Percentiles rank a stretch among this genome's conserved stretches.
Conservation (phyloP, 345 rosid species). For the Brassica rapa region DNA sequence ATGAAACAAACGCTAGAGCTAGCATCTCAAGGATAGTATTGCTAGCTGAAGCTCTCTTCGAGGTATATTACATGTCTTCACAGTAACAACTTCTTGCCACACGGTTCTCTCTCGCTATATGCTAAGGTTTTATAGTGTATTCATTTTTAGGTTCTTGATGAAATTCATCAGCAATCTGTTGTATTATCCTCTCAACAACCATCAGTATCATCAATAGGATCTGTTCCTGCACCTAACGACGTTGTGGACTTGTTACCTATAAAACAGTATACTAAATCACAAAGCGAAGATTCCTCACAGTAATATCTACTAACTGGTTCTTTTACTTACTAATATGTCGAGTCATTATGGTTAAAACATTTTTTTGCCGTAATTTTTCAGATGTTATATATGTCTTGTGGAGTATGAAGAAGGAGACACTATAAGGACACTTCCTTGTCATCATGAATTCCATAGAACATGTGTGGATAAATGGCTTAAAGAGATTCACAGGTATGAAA, state of each 20-base stretch:
- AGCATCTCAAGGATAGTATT: slow-evolving; percentile 97
- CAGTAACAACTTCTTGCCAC: neutral
- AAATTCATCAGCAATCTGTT: slow-evolving; percentile 96
- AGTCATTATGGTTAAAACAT: neutral
- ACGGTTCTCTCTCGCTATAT: slow-evolving; percentile 11
- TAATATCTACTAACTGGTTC: slow-evolving; percentile 38
- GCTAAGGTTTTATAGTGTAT: slow-evolving; percentile 38
- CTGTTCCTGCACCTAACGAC: slow-evolving; percentile 90
- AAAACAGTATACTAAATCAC: slow-evolving; percentile 57
- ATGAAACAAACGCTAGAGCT: slow-evolving; percentile 79
- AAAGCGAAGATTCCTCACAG: slow-evolving; percentile 80
- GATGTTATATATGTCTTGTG: slow-evolving; percentile 96
- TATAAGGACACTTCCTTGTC: slow-evolving; percentile 82
- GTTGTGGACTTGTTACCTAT: slow-evolving; percentile 84
- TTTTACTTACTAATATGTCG: neutral
- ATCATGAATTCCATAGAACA: slow-evolving; percentile 80
- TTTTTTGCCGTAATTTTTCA: slow-evolving; percentile 29
- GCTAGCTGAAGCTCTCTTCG: slow-evolving; percentile 97
- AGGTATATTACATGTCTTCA: slow-evolving; percentile 50
- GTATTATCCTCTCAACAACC: slow-evolving; percentile 88
- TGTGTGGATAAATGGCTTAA: slow-evolving; percentile 98
- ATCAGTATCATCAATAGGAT: slow-evolving; percentile 86
- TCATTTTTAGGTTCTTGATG: slow-evolving; percentile 85
- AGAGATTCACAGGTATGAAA: slow-evolving; percentile 90
- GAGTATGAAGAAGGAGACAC: slow-evolving; percentile 95